Conservation (phyloP, 345 rosid species). For the Boechera stricta region DNA sequence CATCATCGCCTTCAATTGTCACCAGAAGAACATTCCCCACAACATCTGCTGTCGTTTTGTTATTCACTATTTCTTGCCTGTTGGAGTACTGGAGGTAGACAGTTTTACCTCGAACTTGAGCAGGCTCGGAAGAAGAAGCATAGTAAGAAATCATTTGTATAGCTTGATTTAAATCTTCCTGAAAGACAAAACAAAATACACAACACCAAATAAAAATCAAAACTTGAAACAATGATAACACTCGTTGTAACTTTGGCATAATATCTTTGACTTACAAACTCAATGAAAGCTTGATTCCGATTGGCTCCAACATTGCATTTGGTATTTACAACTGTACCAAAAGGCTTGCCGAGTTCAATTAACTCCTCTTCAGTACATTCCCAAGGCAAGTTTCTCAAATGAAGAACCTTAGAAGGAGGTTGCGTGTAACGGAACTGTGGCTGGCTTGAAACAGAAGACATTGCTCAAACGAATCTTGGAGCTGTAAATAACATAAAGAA, state of each 20-base stretch:
- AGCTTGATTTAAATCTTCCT: conserved; percentile 99
- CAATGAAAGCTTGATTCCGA: conserved; percentile 97
- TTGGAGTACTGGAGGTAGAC: conserved; percentile 98
- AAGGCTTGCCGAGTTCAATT: conserved; percentile 95
- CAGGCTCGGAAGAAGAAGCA: conserved; percentile 97
- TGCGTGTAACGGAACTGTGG: conserved; percentile 98
- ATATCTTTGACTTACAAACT: conserved; percentile 68
- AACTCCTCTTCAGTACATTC: conserved; percentile 97
- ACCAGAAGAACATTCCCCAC: conserved; percentile 96
- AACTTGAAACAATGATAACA: conserved; percentile 1
- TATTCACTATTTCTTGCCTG: conserved; percentile 96
- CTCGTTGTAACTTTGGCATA: neutral
- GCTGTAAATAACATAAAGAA: neutral
- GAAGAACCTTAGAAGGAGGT: conserved; percentile 98
- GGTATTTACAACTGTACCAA: conserved; percentile 93
- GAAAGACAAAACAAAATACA: conserved; percentile 28
- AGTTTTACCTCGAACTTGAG: conserved; percentile 99
- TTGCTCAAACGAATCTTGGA: conserved; percentile 31
- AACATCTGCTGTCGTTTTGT: conserved; percentile 96
- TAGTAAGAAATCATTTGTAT: conserved; percentile 96
- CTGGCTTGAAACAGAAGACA: conserved; percentile 97
- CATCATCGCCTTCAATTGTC: conserved; percentile 93
- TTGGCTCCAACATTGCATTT: conserved; percentile 99
- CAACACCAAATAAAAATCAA: conserved; percentile 1
- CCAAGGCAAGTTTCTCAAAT: conserved; percentile 98